Evolutionary conservation across 2,329 filamentous ascomycete species (phyloP).

Genomic region (Diaporthe longicolla): DNA sequence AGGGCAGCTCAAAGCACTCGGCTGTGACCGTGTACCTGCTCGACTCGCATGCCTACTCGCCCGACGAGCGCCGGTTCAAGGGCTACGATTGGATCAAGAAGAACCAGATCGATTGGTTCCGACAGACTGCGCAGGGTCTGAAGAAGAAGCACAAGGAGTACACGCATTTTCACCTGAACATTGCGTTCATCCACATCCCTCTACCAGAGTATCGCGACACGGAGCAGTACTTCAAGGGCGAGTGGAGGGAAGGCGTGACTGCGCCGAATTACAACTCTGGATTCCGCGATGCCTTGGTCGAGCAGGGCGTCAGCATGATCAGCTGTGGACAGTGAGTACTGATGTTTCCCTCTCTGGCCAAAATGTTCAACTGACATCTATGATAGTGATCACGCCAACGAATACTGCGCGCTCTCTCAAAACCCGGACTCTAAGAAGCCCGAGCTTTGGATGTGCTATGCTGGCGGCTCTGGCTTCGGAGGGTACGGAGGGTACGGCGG

Average conservation of each 20-base stretch:
- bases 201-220: slow-evolving; percentile 85
- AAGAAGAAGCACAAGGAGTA: slow-evolving; percentile 87
- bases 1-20: slow-evolving; percentile 84
- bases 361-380: slow-evolving; percentile 45
- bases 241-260: slow-evolving; percentile 86
- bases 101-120: slow-evolving; percentile 96
- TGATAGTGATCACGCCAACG: slow-evolving; percentile 89
- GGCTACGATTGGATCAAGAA: slow-evolving; percentile 98
- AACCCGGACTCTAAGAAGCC: slow-evolving; percentile 69
- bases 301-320: slow-evolving; percentile 87
- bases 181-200: slow-evolving; percentile 98
- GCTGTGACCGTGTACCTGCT: slow-evolving; percentile 95
- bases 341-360: neutral
- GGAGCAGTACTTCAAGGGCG: slow-evolving; percentile 74
- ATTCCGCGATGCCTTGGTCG: slow-evolving; percentile 91
- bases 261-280: slow-evolving; percentile 91
- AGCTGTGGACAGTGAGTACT: slow-evolving; percentile 86
- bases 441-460: slow-evolving; percentile 98
- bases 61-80: slow-evolving; percentile 87
- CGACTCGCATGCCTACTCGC: slow-evolving; percentile 92
- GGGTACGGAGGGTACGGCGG: slow-evolving; percentile 94
- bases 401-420: slow-evolving; percentile 86
- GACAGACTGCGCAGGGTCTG: slow-evolving; percentile 78
- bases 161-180: slow-evolving; percentile 92
- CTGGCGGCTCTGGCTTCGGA: slow-evolving; percentile 90